Conservation (phyloP, 2,329 filamentous ascomycete species). For the Phyllosticta ampelicida region DNA sequence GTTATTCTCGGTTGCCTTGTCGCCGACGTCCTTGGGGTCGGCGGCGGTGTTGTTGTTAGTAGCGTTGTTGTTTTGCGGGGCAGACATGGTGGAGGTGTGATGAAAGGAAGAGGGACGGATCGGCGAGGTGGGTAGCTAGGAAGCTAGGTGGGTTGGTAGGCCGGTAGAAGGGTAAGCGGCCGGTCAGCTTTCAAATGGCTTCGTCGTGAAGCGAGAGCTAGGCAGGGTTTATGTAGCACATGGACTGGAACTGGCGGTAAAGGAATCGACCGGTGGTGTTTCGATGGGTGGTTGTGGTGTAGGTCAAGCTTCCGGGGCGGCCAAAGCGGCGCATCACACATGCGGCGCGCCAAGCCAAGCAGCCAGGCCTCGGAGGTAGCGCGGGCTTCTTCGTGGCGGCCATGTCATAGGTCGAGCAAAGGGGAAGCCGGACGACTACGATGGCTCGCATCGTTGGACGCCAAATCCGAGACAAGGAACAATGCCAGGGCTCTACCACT, state of each 20-base stretch:
- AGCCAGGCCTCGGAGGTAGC: neutral
- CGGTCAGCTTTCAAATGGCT: neutral
- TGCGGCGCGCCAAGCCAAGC: neutral
- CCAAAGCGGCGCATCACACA: constrained; percentile 1
- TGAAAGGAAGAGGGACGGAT: neutral
- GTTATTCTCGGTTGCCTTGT: constrained; percentile 45
- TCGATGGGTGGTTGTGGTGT: constrained; percentile 3
- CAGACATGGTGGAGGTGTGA: constrained; percentile 34
- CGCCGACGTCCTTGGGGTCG: constrained; percentile 27
- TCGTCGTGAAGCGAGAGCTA: neutral
- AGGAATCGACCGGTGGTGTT: neutral
- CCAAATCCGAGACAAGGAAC: neutral
- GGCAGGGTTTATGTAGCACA: neutral
- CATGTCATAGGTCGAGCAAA: constrained; percentile 2
- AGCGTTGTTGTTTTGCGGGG: constrained; percentile 34
- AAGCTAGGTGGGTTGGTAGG: neutral
- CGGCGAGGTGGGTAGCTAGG: neutral
- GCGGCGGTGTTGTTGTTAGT: constrained; percentile 25
- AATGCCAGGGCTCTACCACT: neutral
- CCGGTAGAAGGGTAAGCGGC: neutral
- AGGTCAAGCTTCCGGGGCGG: constrained; percentile 15
- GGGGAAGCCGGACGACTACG: neutral
- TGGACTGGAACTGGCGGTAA: neutral
- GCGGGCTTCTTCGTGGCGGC: neutral
- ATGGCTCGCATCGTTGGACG: neutral